These are phyloP conservation scores for Beauveria rudraprayagi DNA, from an alignment of 2,329 filamentous ascomycete species.

Conservation along the genomic window DNA sequence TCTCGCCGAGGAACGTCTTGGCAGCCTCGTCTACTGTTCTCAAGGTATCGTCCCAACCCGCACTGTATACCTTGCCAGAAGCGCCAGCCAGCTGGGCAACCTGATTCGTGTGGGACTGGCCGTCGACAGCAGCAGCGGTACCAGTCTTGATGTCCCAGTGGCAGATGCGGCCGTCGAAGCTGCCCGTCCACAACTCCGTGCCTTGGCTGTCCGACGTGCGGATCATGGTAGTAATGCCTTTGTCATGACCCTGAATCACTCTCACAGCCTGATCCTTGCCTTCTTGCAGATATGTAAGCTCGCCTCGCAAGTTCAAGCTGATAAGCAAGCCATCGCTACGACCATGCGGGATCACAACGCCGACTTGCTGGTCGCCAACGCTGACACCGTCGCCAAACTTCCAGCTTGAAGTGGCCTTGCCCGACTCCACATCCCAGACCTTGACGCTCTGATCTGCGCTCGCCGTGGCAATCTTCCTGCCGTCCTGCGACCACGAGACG, in stretches of 20 bases:
- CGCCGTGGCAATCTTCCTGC: constrained; percentile 78
- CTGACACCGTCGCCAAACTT: constrained; percentile 70
- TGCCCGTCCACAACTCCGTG: constrained; percentile 75
- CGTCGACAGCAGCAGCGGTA: constrained; percentile 62
- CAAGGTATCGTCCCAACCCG: constrained; percentile 90
- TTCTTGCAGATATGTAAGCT: constrained; percentile 80
- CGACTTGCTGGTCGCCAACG: constrained; percentile 82
- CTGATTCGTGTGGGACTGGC: constrained; percentile 77
- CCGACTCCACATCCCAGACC: constrained; percentile 82
- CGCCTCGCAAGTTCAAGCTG: constrained; percentile 78
- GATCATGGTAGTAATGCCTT: constrained; percentile 71
- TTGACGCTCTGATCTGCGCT: constrained; percentile 93
- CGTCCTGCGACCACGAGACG: constrained; percentile 83
- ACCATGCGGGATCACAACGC: constrained; percentile 80
- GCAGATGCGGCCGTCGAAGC: constrained; percentile 81
- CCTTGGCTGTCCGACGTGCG: constrained; percentile 39
- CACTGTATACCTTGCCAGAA: constrained; percentile 64
- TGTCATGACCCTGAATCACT: constrained; percentile 81
- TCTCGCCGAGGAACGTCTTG: constrained; percentile 65
- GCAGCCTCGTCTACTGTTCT: constrained; percentile 68
- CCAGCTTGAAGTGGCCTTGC: constrained; percentile 74
- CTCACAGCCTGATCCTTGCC: constrained; percentile 61
- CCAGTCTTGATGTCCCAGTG: constrained; percentile 74
- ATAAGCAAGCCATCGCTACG: constrained; percentile 82
- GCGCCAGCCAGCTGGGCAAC: constrained; percentile 65